Conservation (phyloP, 208 protist species). For the Trypanosoma cruzi region DNA sequence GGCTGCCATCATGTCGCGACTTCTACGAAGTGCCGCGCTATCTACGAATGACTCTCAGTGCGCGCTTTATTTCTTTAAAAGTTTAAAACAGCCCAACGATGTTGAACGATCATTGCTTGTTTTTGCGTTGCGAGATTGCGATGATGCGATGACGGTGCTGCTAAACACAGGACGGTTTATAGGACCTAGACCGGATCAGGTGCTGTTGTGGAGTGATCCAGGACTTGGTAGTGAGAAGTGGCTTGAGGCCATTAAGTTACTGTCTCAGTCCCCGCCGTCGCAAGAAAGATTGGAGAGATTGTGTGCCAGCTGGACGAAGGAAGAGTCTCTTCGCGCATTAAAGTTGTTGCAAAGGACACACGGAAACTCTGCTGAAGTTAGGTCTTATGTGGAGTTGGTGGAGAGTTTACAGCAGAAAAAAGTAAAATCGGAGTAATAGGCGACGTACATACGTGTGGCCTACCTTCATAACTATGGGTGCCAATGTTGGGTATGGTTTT, state of each 20-base stretch:
- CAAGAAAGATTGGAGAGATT: slow-evolving; percentile 1
- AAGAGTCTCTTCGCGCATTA: slow-evolving; percentile 39
- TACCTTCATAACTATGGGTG: not conserved
- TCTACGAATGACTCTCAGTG: slow-evolving; percentile 35
- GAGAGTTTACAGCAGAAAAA: not conserved
- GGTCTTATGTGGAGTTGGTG: slow-evolving; percentile 14
- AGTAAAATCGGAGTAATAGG: not conserved
- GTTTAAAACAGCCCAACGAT: slow-evolving; percentile 45
- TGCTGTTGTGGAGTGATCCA: slow-evolving; percentile 64
- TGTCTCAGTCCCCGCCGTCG: slow-evolving; percentile 21
- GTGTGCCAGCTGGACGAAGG: slow-evolving; percentile 25
- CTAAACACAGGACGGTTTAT: slow-evolving; percentile 45
- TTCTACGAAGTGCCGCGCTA: slow-evolving; percentile 31
- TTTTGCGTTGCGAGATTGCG: slow-evolving; percentile 33
- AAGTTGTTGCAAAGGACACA: slow-evolving; percentile 39
- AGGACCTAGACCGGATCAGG: slow-evolving; percentile 46
- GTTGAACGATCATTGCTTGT: slow-evolving; percentile 57
- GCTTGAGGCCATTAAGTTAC: slow-evolving; percentile 24
- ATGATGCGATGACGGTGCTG: slow-evolving; percentile 33
- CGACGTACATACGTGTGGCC: not conserved
- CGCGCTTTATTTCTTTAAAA: slow-evolving; percentile 59
- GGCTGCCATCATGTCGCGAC: slow-evolving; percentile 42
- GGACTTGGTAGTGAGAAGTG: slow-evolving; percentile 22
- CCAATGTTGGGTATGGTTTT: not conserved
- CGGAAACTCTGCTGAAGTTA: slow-evolving; percentile 5